These are phyloP conservation scores for Erodium maritimum DNA, from an alignment of 345 rosid genomes.

Conservation along the genomic window DNA sequence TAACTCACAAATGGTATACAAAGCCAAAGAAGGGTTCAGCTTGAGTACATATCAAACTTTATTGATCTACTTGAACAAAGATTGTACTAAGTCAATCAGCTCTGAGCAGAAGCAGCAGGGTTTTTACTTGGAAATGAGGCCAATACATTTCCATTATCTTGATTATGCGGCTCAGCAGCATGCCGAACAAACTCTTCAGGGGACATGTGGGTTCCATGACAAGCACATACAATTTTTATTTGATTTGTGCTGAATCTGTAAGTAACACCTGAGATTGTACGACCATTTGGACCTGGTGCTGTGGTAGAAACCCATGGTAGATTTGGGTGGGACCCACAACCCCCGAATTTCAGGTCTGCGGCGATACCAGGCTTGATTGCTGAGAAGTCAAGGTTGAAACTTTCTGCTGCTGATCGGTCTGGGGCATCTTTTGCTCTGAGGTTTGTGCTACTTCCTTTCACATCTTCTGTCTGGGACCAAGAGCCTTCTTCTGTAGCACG, in stretches of 20 bases:
- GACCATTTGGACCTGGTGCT: constrained; percentile 68
- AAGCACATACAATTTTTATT: constrained; percentile 85
- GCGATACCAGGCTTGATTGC: constrained; percentile 87
- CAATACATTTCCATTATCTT: constrained; percentile 38
- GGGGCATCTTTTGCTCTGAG: constrained; percentile 25
- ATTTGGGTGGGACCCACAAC: constrained; percentile 75
- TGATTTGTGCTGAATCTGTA: constrained; percentile 61
- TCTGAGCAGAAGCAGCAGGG: constrained; percentile 79
- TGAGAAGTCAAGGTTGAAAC: constrained; percentile 44
- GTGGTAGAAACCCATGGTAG: constrained; percentile 97
- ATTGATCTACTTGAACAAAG: not conserved
- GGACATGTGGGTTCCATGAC: constrained; percentile 83
- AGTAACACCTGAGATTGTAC: constrained; percentile 85
- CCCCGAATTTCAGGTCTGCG: constrained; percentile 76
- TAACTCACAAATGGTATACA: constrained; percentile 2
- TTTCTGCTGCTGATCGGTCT: constrained; percentile 40
- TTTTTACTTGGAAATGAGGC: constrained; percentile 38
- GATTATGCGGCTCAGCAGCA: constrained; percentile 59
- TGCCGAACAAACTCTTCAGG: constrained; percentile 91
- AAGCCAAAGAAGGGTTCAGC: constrained; percentile 7
- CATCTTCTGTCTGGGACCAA: constrained; percentile 44
- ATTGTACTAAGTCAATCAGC: constrained; percentile 32
- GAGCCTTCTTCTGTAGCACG: constrained; percentile 86
- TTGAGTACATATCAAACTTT: constrained; percentile 4
- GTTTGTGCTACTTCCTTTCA: constrained; percentile 27